Percentiles rank a stretch among this genome's conserved stretches.
phyloP scores from a whole-genome alignment of 805 yeast genomes.

The Candida easanensis region DNA sequence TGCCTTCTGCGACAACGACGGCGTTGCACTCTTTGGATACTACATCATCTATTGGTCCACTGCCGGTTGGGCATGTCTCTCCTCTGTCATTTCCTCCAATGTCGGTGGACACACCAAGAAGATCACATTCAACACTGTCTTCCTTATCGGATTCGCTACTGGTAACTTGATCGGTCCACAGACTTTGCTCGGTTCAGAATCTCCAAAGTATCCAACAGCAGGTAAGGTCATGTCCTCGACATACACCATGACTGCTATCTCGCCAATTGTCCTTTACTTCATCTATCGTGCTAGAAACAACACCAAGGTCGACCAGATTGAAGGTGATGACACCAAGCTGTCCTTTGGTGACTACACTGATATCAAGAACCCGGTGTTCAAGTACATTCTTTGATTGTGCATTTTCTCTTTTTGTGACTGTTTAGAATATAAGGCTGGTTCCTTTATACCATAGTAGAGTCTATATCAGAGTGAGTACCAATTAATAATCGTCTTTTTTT shows the following conservation, averaged over 20 bases:
- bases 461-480: too few relatives aligned
- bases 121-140: constrained; percentile 53
- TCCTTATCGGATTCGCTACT: constrained; percentile 61
- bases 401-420: too few relatives aligned
- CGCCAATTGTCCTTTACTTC: constrained; percentile 7
- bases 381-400: constrained; percentile 29
- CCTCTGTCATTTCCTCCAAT: constrained; percentile 40
- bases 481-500: too few relatives aligned
- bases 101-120: constrained; percentile 74
- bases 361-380: constrained; percentile 28
- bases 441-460: too few relatives aligned
- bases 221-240: constrained; percentile 10
- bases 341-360: constrained; percentile 45
- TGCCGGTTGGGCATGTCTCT: constrained; percentile 32
- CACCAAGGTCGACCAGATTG: constrained; percentile 3
- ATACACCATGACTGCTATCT: constrained; percentile 3
- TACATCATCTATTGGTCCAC: constrained; percentile 34
- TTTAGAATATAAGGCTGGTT: too few relatives aligned
- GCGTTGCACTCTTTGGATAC: constrained; percentile 25
- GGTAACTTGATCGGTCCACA: constrained; percentile 76
- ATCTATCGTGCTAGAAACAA: constrained; percentile 7
- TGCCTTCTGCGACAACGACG: constrained; percentile 10
- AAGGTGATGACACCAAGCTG: constrained; percentile 9
- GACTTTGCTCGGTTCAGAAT: constrained; percentile 52
- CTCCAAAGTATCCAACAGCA: constrained; percentile 47